Conservation (phyloP, 2,329 filamentous ascomycete genomes). For the Colletotrichum falcatum region DNA sequence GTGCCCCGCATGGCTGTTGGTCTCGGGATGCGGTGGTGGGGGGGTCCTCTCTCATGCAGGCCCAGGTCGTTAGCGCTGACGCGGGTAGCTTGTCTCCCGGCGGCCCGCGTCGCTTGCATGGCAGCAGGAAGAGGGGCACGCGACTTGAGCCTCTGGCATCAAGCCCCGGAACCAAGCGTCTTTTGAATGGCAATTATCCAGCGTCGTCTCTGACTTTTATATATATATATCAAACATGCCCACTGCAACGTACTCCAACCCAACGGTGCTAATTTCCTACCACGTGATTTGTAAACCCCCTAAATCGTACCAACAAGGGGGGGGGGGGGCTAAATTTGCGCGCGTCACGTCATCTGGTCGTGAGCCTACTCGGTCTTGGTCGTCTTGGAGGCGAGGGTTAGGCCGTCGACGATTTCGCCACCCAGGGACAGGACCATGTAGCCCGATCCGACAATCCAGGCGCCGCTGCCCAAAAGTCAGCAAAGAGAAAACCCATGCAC, state of each 20-base stretch:
- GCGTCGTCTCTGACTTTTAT: not conserved
- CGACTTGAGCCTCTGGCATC: not conserved
- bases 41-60: no score
- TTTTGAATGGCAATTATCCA: not conserved
- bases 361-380: constrained; percentile 55
- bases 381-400: constrained; percentile 54
- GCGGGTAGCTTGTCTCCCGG: not conserved
- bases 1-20: not conserved
- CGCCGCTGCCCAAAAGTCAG: constrained; percentile 54
- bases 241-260: not conserved
- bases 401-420: constrained; percentile 60
- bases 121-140: no score
- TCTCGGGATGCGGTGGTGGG: not conserved
- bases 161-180: not conserved
- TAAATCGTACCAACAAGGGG: not conserved
- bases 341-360: not conserved
- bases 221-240: no score
- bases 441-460: constrained; percentile 65
- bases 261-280: not conserved
- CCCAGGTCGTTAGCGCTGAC: not conserved
- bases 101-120: not conserved
- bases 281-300: no score
- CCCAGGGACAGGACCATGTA: constrained; percentile 65
- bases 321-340: no score
- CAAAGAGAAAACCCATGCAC: not conserved